Conservation (phyloP, 371 early-diverging fungal genomes). For the Lichtheimia hyalospora region DNA sequence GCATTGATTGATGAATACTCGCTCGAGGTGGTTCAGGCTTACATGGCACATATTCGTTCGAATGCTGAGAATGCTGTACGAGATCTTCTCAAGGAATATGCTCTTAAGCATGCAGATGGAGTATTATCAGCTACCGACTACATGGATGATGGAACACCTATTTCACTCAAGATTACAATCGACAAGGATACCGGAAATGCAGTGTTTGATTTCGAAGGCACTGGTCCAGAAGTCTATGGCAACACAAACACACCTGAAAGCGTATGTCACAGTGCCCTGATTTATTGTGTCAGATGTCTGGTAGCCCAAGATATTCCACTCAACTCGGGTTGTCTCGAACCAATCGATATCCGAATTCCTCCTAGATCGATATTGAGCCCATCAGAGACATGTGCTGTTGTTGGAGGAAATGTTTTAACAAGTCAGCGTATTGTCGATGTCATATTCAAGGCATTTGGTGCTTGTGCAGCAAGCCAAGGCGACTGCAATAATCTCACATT, state of each 20-base stretch:
- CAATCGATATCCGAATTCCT: conserved; percentile 83
- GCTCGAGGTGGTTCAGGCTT: conserved; percentile 87
- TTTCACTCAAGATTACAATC: conserved; percentile 77
- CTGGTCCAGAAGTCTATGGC: conserved; percentile 84
- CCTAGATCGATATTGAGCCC: conserved; percentile 75
- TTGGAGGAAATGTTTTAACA: conserved; percentile 96
- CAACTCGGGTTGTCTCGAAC: conserved; percentile 92
- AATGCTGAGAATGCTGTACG: conserved; percentile 91
- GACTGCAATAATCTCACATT: conserved; percentile 96
- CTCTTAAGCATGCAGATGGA: conserved; percentile 37
- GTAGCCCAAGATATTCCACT: conserved; percentile 89
- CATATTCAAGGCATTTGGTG: conserved; percentile 85
- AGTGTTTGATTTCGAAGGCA: conserved; percentile 91
- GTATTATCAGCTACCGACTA: conserved; percentile 70
- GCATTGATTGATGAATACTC: conserved; percentile 83
- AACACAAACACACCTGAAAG: conserved; percentile 70
- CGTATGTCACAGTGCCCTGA: conserved; percentile 82
- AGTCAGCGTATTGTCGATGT: conserved; percentile 94
- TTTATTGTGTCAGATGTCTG: conserved; percentile 92
- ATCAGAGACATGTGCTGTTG: conserved; percentile 85
- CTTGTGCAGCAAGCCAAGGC: conserved; percentile 93
- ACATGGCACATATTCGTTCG: conserved; percentile 84
- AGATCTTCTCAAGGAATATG: conserved; percentile 64
- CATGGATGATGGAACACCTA: conserved; percentile 95
- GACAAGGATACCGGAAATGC: conserved; percentile 73